Percentiles rank a stretch among this genome's conserved stretches.
Evolutionary conservation across 345 rosid species (phyloP).

Genomic region (Psidium friedrichsthalianum): DNA sequence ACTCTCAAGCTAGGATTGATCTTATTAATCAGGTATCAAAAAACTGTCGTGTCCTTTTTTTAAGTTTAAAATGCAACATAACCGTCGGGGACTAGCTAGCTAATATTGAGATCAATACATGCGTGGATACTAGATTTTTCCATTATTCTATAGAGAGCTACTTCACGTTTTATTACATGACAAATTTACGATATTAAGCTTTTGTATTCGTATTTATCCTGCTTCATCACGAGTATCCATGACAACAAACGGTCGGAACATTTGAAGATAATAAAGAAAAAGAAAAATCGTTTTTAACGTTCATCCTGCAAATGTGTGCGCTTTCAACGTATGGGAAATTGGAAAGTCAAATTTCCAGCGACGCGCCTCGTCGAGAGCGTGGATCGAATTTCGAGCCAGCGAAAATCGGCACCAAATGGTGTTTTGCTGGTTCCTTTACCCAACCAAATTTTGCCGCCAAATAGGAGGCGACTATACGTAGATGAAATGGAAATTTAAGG

Average conservation of each 20-base stretch:
- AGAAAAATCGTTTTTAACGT: not conserved
- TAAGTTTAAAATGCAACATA: not conserved
- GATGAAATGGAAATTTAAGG: not conserved
- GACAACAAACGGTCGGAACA: not conserved
- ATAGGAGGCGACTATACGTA: not conserved
- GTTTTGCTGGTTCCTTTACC: not conserved
- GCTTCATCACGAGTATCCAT: too few species aligned
- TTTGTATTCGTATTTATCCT: not conserved
- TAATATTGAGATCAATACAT: too few species aligned
- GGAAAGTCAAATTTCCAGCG: not conserved
- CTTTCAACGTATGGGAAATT: not conserved
- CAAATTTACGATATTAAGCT: not conserved
- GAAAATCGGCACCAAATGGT: not conserved
- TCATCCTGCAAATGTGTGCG: too few species aligned
- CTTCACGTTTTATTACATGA: not conserved
- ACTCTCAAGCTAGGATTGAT: rapidly evolving
- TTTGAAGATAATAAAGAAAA: not conserved
- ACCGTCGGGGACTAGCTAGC: rapidly evolving
- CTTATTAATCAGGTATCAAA: rapidly evolving
- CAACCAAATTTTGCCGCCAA: not conserved
- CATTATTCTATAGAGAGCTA: too few species aligned
- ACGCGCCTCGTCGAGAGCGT: not conserved
- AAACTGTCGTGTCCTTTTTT: rapidly evolving
- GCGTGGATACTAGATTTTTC: not conserved
- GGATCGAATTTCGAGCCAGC: not conserved